Conservation (phyloP, 768 basidiomycete genomes). For the Tricholoma furcatifolium region DNA sequence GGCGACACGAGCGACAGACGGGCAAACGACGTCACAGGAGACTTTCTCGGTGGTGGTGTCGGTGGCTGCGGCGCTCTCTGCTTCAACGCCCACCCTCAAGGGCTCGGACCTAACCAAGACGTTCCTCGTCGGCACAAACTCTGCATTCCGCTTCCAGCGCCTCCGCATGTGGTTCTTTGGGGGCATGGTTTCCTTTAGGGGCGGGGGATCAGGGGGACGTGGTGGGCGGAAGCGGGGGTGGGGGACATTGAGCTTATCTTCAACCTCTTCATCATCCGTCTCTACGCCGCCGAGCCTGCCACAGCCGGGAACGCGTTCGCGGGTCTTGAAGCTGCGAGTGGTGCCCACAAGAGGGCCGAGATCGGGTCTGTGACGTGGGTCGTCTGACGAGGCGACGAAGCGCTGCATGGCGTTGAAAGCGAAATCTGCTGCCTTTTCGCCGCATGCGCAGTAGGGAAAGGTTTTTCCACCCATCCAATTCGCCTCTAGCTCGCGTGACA, state of each 20-base stretch:
- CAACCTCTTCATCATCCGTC: slow-evolving; percentile 27
- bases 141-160: slow-evolving; percentile 35
- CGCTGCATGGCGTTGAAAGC: slow-evolving; percentile 61
- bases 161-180: slow-evolving; percentile 58
- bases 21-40: slow-evolving; percentile 50
- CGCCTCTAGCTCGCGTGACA: too few species aligned
- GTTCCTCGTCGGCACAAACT: slow-evolving; percentile 21
- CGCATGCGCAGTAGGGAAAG: slow-evolving; percentile 77
- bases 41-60: slow-evolving; percentile 18
- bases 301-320: slow-evolving; percentile 51
- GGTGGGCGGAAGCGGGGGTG: background rate
- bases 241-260: slow-evolving; percentile 3
- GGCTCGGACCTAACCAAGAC: background rate
- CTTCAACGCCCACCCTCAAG: slow-evolving; percentile 15
- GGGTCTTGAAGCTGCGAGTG: slow-evolving; percentile 60
- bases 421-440: slow-evolving; percentile 59
- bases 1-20: slow-evolving; percentile 45
- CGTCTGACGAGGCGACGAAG: slow-evolving; percentile 43
- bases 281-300: slow-evolving; percentile 68
- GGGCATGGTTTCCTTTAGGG: slow-evolving; percentile 47
- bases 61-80: background rate
- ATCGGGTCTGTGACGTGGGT: slow-evolving; percentile 31
- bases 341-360: slow-evolving; percentile 64
- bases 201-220: slow-evolving; percentile 6
- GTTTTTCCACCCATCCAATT: too few species aligned